Conservation (phyloP, 2,329 filamentous ascomycete genomes). For the Colletotrichum liriopes region DNA sequence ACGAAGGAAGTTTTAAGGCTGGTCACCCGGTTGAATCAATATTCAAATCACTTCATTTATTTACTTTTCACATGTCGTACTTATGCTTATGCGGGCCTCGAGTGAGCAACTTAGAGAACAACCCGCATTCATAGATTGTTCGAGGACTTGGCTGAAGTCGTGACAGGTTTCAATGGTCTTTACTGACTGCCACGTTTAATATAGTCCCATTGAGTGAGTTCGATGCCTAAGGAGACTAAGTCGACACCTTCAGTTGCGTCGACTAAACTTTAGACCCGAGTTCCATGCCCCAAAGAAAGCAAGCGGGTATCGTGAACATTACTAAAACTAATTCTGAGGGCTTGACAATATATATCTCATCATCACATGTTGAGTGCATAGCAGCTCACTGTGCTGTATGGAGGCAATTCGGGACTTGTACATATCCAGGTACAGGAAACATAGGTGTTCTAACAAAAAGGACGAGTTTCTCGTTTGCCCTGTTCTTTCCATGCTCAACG, state of each 20-base stretch:
- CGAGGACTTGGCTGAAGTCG: neutral
- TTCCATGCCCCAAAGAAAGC: neutral
- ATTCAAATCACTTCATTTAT: neutral
- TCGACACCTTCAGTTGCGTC: neutral
- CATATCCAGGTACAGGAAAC: neutral
- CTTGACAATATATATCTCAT: neutral
- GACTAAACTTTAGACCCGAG: too few species aligned
- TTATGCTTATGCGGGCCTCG: neutral
- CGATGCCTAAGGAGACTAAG: neutral
- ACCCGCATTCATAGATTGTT: too few species aligned
- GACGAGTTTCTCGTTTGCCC: neutral
- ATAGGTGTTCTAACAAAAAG: neutral
- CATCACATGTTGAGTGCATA: neutral
- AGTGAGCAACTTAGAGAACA: neutral
- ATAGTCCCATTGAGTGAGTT: neutral
- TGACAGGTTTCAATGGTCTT: neutral
- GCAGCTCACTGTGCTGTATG: neutral
- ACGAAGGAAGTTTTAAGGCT: neutral
- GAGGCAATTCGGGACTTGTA: too few species aligned
- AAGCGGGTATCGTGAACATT: neutral
- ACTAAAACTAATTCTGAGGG: rapidly evolving
- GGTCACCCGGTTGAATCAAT: too few species aligned
- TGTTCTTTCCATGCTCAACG: neutral
- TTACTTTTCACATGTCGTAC: neutral
- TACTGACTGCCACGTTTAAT: neutral